Evolutionary conservation across 2,329 filamentous ascomycete species (phyloP).

Genomic region (Fusarium luffae): DNA sequence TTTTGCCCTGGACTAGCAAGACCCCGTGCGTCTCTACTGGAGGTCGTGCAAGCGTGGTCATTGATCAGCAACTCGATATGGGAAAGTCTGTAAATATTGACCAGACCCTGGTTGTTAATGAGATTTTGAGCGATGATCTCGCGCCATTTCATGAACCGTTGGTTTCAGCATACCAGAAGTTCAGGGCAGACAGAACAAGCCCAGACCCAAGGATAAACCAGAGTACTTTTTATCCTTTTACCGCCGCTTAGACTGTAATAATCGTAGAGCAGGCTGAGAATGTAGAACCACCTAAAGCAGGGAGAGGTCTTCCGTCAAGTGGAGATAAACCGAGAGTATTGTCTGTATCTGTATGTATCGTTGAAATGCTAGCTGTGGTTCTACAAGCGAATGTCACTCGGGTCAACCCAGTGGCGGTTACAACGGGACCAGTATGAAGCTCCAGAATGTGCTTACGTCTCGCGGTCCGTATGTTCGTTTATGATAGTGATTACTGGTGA

Average conservation of each 20-base stretch:
- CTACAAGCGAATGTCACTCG: conserved; percentile 5
- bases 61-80: background rate
- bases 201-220: background rate
- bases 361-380: background rate
- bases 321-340: conserved; percentile 5
- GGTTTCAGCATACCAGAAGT: conserved; percentile 5
- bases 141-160: background rate
- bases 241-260: conserved; percentile 1
- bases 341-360: background rate
- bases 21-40: background rate
- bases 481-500: conserved; percentile 5
- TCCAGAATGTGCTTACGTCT: background rate
- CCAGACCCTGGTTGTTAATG: background rate
- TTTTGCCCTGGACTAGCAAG: background rate
- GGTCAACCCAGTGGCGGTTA: conserved; percentile 4
- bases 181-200: conserved; percentile 1
- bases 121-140: conserved; percentile 22
- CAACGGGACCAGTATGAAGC: background rate
- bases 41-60: background rate
- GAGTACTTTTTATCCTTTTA: background rate
- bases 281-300: background rate
- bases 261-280: background rate
- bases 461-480: background rate
- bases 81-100: background rate
- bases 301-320: background rate